Evolutionary conservation across 106 monocot genomes (phyloP).

Genomic region (Apostasia ramifera): DNA sequence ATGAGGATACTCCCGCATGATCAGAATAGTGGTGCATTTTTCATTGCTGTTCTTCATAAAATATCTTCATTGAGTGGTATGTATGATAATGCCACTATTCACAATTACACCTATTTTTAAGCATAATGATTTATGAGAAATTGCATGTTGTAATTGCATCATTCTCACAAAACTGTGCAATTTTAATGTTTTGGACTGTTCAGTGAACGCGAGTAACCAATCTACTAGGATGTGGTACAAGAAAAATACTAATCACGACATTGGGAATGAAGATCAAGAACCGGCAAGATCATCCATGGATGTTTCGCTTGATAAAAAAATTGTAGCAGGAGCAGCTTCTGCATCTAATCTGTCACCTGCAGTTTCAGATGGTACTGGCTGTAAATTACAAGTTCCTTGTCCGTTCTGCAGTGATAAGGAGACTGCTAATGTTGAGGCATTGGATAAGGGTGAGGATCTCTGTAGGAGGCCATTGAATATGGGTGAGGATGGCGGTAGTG

Average conservation of each 20-base stretch:
- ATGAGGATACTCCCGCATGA: conserved; percentile 97
- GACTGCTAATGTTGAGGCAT: conserved; percentile 4
- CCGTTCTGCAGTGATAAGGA: background rate
- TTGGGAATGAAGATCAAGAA: background rate
- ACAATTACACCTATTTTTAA: too few species aligned
- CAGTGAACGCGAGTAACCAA: conserved; percentile 21
- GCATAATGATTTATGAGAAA: too few species aligned
- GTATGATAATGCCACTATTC: background rate
- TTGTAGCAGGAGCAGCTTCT: conserved; percentile 7
- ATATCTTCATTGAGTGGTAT: conserved; percentile 54
- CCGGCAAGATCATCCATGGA: conserved; percentile 10
- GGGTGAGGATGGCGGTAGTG: too few species aligned
- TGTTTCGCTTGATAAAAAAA: conserved; percentile 5
- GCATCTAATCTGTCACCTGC: conserved; percentile 7
- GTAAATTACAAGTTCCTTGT: background rate
- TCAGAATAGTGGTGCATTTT: conserved; percentile 97
- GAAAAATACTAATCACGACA: conserved; percentile 9
- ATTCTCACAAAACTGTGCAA: background rate
- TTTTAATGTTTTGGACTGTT: conserved; percentile 2
- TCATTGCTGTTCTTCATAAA: conserved; percentile 93
- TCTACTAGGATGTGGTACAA: conserved; percentile 7
- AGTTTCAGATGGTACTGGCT: conserved; percentile 3
- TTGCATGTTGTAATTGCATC: too few species aligned
- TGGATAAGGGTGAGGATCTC: conserved; percentile 12
- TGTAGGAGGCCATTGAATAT: background rate